These are phyloP conservation scores for Cardamine chenopodiifolia DNA, from an alignment of 345 rosid genomes.

Conservation along the genomic window DNA sequence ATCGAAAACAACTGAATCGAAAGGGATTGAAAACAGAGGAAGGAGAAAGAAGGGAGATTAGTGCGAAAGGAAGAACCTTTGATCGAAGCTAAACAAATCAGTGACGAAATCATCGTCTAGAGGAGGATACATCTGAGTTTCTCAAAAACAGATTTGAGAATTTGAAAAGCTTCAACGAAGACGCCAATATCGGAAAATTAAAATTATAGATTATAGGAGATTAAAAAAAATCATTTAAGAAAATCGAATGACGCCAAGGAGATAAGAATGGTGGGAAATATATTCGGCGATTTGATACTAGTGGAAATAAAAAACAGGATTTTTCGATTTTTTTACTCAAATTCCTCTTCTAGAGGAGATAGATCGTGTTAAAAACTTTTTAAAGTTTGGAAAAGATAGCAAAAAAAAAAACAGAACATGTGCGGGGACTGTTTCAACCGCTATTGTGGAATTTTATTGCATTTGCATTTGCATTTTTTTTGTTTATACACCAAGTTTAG, in stretches of 20 bases:
- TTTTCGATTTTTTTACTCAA: background rate
- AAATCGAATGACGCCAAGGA: slow-evolving; percentile 34
- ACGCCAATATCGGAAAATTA: slow-evolving; percentile 15
- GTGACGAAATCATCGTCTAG: slow-evolving; percentile 39
- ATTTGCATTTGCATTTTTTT: background rate
- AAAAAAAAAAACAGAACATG: background rate
- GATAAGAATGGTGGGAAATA: slow-evolving; percentile 43
- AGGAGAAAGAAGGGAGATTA: background rate
- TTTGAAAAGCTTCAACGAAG: slow-evolving; percentile 26
- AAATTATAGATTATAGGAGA: background rate
- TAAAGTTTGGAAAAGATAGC: background rate
- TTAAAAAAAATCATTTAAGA: background rate
- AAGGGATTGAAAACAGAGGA: background rate
- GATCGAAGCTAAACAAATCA: slow-evolving; percentile 41
- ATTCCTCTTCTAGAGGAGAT: slow-evolving; percentile 33
- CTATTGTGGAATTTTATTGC: background rate
- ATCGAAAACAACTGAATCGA: background rate
- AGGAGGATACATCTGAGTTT: slow-evolving; percentile 39
- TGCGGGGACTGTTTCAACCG: background rate
- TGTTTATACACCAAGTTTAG: no score
- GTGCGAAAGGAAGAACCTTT: slow-evolving; percentile 30
- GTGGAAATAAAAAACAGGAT: slow-evolving; percentile 23
- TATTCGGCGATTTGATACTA: slow-evolving; percentile 42
- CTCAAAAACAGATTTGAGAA: slow-evolving; percentile 14
- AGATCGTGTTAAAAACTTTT: background rate